Percentiles rank a stretch among this genome's conserved stretches.
These are phyloP conservation scores for Bruguiera hainesii DNA, from an alignment of 441 rosid species.

Conservation along the genomic window DNA sequence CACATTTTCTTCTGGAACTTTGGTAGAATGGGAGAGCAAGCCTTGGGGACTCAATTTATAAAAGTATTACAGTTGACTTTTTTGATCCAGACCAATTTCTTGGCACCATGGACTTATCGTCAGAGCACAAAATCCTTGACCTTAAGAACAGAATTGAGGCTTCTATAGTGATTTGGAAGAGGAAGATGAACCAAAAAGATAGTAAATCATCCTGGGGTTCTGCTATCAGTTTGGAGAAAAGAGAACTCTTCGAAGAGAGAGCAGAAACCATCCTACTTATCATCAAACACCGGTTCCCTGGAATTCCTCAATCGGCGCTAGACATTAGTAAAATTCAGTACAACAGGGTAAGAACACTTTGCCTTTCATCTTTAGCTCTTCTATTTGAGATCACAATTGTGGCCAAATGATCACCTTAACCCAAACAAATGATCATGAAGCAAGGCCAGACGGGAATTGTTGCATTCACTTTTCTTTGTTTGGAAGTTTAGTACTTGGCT, in stretches of 20 bases:
- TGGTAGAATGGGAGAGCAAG: constrained; percentile 83
- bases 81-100: constrained; percentile 86
- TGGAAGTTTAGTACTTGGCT: no score
- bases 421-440: background rate
- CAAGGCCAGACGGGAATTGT: background rate
- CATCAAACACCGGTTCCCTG: constrained; percentile 78
- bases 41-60: constrained; percentile 80
- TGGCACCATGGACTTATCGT: constrained; percentile 64
- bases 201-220: constrained; percentile 83
- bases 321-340: constrained; percentile 93
- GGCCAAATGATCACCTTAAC: background rate
- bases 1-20: background rate
- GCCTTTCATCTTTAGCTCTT: background rate
- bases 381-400: background rate
- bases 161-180: constrained; percentile 83
- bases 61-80: constrained; percentile 69
- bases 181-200: constrained; percentile 86
- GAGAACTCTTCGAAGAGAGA: constrained; percentile 92
- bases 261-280: constrained; percentile 86
- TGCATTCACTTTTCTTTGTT: no score
- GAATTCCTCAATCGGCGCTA: constrained; percentile 81
- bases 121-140: constrained; percentile 86
- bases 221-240: constrained; percentile 76
- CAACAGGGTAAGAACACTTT: constrained; percentile 48
- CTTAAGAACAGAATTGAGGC: constrained; percentile 94